Evolutionary conservation across 352 stramenopile genomes (phyloP).

Genomic region (Pythium phragmitis): DNA sequence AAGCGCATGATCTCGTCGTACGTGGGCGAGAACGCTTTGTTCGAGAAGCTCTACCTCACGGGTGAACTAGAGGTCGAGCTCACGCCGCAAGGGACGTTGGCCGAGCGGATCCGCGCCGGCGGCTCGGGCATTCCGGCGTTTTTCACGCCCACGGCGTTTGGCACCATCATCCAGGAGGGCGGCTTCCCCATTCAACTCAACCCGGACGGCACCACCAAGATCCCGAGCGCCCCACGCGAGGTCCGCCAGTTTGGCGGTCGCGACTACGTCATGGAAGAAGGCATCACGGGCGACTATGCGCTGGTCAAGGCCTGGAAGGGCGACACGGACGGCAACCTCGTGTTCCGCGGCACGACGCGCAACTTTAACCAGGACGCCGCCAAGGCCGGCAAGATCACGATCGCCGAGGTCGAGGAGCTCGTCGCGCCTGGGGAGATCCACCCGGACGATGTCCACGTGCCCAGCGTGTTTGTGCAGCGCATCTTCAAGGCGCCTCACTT

Average conservation of each 20-base stretch:
- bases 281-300: slow-evolving; percentile 91
- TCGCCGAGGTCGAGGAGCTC: slow-evolving; percentile 95
- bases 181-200: slow-evolving; percentile 81
- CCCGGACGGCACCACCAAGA: slow-evolving; percentile 60
- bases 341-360: slow-evolving; percentile 94
- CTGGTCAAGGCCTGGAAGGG: slow-evolving; percentile 96
- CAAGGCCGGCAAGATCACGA: slow-evolving; percentile 92
- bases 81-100: slow-evolving; percentile 95
- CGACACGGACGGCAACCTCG: slow-evolving; percentile 95
- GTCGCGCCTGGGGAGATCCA: slow-evolving; percentile 93
- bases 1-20: slow-evolving; percentile 97
- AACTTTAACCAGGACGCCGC: slow-evolving; percentile 97
- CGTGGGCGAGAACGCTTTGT: slow-evolving; percentile 96
- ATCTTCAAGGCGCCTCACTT: slow-evolving; percentile 89
- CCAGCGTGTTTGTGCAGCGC: slow-evolving; percentile 95
- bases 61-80: slow-evolving; percentile 95
- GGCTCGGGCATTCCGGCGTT: slow-evolving; percentile 96
- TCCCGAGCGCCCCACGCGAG: slow-evolving; percentile 70
- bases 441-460: slow-evolving; percentile 94
- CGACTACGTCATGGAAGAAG: slow-evolving; percentile 96
- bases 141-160: slow-evolving; percentile 94
- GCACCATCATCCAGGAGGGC: slow-evolving; percentile 90
- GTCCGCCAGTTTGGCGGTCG: slow-evolving; percentile 79
- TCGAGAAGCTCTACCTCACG: slow-evolving; percentile 91
- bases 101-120: slow-evolving; percentile 90